Base-by-base conservation (phyloP, 805 yeast species). In the Clavispora santaluciae region DNA sequence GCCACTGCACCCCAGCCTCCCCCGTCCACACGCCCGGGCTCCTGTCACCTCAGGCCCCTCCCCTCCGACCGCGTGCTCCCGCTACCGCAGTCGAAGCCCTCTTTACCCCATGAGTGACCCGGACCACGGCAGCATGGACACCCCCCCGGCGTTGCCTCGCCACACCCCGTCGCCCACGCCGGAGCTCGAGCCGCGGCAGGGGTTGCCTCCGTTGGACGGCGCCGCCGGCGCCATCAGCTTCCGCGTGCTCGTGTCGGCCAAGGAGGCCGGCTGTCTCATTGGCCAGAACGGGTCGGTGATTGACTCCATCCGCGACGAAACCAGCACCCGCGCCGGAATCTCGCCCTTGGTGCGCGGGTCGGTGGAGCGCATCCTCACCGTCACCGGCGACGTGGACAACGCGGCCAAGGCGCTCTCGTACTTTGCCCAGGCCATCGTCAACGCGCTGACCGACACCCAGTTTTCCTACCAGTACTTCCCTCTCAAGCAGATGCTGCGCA, bases 191-290 rank as follows among this genome's bases (percentile, higher is more conserved):
- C n/a, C 11, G 26, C 26, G n/a, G 13, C 31, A 16, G 31, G 16
- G 10, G 21, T 55, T 63, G 42, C 68, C 68, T 2, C 55, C 60
- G 21, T 42, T 61, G 25, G 51, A 53, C 11, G 53, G 57, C 36
- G 54, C 60, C 5, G 49, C 61, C 3, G 64, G 70, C 6, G 56
- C 64, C 35, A 65, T 68, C 41, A 67, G 61, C 50, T 62, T 56
- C 52, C 49, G 89, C 44, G 75, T 87, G 1, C 71, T 89, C 22
- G 84, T 89, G 15, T 80, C 93, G 2, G 77, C 89, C 41, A 84
- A 83, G 56, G 96, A 89, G 61, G 90, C 95, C 10, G 96, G 96
- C 13, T 85, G 88, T 46, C 78, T 89, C 46, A 89, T 89, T 52
- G 96, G 96, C 40, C 84, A 84, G 50, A 83, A 78, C 49, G 96